Base-by-base conservation (phyloP, 2,329 filamentous ascomycete species). In the Beauveria rudraprayagi region DNA sequence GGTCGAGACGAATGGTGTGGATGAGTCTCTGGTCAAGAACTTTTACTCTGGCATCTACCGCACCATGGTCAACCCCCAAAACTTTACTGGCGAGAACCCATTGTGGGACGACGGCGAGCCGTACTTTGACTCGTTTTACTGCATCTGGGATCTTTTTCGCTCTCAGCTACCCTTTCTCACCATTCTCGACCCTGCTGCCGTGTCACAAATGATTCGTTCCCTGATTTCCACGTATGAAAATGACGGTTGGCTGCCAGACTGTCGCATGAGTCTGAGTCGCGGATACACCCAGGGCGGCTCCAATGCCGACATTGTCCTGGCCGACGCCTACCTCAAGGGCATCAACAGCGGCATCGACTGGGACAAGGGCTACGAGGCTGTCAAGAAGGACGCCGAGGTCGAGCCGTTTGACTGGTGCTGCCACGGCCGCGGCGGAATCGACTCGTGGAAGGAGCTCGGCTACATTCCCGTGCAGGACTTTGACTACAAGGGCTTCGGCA, bases 121-220 rank as follows among this genome's bases (percentile, higher is more conserved):
- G 0, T 91, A 90, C 67, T 91, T 87, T 67, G 88, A 91, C 70
- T 89, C 85, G 0, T 90, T 87, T 66, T 92, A 91, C 70, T 91
- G 87, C 65, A 85, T 90, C 5, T 91, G 88, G 88, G 88, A 91
- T 66, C 83, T 82, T 0, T 90, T 88, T 65, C 78, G 88, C 24
- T 86, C 83, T 41, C 86, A 88, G 62, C 81, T 90, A 53, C 87
- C 88, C 0, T 80, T 91, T 22, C 74, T 92, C 34, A 89, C 86
- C 0, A 76, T 92, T 24, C 63, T 88, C 1, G 88, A 91, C 65
- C 87, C 89, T 0, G 63, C 73, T 0, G 81, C 84, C 1, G 83
- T 90, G 57, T 81, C 85, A 0, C 74, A 82, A 60, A 89, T 91
- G 82, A 78, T 91, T 11, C 80, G 87, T 24, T 89, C 85, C 60